Conservation (phyloP, 768 basidiomycete species). For the Boletus sensibilis region DNA sequence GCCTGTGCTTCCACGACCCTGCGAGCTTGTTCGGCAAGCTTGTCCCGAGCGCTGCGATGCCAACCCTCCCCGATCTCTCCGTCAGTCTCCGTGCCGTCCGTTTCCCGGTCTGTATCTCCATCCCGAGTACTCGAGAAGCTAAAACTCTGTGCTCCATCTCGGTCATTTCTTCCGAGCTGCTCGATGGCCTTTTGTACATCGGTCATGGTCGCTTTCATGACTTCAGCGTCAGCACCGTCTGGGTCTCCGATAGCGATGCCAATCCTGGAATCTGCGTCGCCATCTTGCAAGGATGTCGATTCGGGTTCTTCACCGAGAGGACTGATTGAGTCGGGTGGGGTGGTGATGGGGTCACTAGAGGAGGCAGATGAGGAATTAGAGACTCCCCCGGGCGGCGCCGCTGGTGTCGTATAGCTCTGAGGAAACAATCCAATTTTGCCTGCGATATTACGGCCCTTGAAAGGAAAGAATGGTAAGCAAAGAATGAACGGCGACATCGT, state of each 20-base stretch:
- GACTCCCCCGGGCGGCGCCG: constrained; percentile 39
- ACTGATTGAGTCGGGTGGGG: constrained; percentile 35
- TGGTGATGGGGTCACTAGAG: constrained; percentile 20
- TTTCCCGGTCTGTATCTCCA: constrained; percentile 45
- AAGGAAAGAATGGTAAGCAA: constrained; percentile 23
- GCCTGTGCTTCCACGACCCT: constrained; percentile 49
- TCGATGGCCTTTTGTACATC: constrained; percentile 91
- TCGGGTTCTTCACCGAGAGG: constrained; percentile 51
- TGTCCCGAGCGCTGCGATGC: constrained; percentile 63
- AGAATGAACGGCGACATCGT: constrained; percentile 26
- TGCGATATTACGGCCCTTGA: constrained; percentile 75
- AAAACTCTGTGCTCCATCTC: constrained; percentile 65
- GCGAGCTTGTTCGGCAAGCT: constrained; percentile 68
- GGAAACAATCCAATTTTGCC: constrained; percentile 93
- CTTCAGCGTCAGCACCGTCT: constrained; percentile 41
- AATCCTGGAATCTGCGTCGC: constrained; percentile 25
- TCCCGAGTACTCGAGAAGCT: constrained; percentile 72
- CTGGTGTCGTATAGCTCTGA: constrained; percentile 75
- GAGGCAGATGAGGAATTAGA: constrained; percentile 30
- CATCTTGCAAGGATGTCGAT: constrained; percentile 31
- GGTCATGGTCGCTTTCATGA: constrained; percentile 86
- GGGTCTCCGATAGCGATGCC: constrained; percentile 28
- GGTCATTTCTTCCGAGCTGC: constrained; percentile 64
- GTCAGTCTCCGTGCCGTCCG: constrained; percentile 50
- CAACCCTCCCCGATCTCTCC: constrained; percentile 57